Percentiles rank a stretch among this genome's conserved stretches.
Evolutionary conservation across 345 rosid species (phyloP).

Genomic region (Salix dunnii): DNA sequence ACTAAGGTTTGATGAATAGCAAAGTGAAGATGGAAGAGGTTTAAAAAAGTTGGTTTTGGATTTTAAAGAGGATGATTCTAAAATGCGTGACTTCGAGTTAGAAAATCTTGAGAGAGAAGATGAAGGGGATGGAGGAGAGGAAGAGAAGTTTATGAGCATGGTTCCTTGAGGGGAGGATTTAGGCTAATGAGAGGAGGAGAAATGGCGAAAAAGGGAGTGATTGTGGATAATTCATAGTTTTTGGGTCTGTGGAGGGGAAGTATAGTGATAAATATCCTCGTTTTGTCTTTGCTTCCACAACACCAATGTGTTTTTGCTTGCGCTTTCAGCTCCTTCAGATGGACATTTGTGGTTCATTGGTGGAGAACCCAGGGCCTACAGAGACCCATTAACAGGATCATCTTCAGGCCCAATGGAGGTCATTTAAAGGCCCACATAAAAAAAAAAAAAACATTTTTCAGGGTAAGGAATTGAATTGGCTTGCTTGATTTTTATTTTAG

Average conservation of each 20-base stretch:
- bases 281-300: constrained; percentile 13
- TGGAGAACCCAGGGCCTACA: neutral
- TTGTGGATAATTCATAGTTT: constrained; percentile 36
- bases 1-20: constrained; percentile 23
- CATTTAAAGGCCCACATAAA: no score
- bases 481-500: no score
- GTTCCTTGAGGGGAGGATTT: constrained; percentile 21
- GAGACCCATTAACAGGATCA: no score
- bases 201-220: neutral
- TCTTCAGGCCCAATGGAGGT: no score
- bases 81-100: constrained; percentile 35
- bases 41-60: constrained; percentile 51
- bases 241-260: constrained; percentile 61
- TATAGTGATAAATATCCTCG: constrained; percentile 22
- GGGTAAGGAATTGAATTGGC: no score
- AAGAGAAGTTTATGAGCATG: constrained; percentile 66
- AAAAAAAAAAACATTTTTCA: no score
- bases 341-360: neutral
- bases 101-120: constrained; percentile 34
- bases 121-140: constrained; percentile 41
- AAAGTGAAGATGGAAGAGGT: constrained; percentile 34
- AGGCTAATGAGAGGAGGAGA: constrained; percentile 18
- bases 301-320: neutral
- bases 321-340: neutral
- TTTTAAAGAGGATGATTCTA: constrained; percentile 35